Evolutionary conservation across 1,284 basidiomycete genomes (phyloP).

Genomic region (Marasmius tenuissimus): DNA sequence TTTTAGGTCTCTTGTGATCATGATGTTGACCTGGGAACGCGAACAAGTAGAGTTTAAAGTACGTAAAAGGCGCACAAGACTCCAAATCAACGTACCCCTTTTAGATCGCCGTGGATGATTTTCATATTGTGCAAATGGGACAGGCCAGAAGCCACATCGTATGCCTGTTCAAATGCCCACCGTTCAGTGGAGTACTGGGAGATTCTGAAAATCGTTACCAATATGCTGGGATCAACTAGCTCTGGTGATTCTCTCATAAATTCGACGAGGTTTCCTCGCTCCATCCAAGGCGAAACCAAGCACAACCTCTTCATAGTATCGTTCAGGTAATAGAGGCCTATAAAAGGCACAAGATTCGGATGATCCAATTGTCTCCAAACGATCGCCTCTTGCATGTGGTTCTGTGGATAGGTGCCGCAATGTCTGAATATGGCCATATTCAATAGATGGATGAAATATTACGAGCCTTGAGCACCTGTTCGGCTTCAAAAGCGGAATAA

Average conservation of each 20-base stretch:
- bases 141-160: not conserved
- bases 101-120: not conserved
- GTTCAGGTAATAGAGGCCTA: conserved; percentile 2
- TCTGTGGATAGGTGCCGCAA: not conserved
- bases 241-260: not conserved
- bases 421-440: not conserved
- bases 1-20: not conserved
- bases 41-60: not conserved
- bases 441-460: not conserved
- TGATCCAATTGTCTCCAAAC: conserved; percentile 4
- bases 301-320: conserved; percentile 9
- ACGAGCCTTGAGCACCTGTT: not conserved
- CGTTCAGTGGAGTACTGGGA: not conserved
- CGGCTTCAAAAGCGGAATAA: not conserved
- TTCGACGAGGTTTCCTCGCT: not conserved
- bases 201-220: not conserved
- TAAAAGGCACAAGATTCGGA: not conserved
- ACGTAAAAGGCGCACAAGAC: not conserved
- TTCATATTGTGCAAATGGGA: not conserved
- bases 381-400: not conserved
- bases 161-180: not conserved
- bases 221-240: not conserved
- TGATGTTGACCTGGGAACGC: not conserved
- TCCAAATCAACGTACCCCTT: not conserved
- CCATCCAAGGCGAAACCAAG: conserved; percentile 7